Evolutionary conservation across 805 yeast genomes (phyloP).

Genomic region (Saccharomyces eubayanus): DNA sequence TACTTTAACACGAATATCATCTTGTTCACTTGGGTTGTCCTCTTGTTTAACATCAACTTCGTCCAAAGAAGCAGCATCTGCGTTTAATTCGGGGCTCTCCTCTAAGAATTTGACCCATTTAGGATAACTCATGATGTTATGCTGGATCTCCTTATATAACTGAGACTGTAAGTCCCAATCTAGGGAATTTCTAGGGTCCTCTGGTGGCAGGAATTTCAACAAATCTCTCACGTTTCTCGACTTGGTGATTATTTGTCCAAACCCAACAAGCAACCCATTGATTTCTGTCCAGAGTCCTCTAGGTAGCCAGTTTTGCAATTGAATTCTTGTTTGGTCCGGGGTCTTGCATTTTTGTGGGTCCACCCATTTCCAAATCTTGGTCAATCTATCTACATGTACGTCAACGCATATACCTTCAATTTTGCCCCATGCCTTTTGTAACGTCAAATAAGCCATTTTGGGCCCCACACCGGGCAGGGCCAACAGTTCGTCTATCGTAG

Average conservation of each 20-base stretch:
- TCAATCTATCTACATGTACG: conserved; percentile 76
- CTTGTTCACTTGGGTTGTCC: not conserved
- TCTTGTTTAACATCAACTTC: not conserved
- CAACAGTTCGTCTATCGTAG: conserved; percentile 52
- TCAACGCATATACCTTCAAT: conserved; percentile 87
- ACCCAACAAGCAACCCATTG: conserved; percentile 82
- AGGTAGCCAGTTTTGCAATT: conserved; percentile 69
- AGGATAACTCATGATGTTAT: conserved; percentile 8
- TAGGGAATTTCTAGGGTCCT: not conserved
- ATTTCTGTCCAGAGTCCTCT: conserved; percentile 69
- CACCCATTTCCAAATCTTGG: conserved; percentile 78
- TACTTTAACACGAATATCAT: not conserved
- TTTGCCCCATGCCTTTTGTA: conserved; percentile 74
- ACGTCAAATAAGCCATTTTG: conserved; percentile 78
- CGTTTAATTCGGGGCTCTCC: not conserved
- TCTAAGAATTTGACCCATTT: conserved; percentile 10
- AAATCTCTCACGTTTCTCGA: conserved; percentile 35
- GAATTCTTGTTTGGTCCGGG: conserved; percentile 69
- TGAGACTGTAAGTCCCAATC: not conserved
- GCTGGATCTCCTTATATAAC: not conserved
- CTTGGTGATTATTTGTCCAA: conserved; percentile 82
- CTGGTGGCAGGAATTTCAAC: not conserved
- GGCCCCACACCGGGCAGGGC: conserved; percentile 90
- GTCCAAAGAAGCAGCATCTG: no score
- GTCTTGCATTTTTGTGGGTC: conserved; percentile 37